Evolutionary conservation across 1,284 basidiomycete species (phyloP), one percentile per base, ranked within the genome.

Genomic region (Ustilago tritici): DNA sequence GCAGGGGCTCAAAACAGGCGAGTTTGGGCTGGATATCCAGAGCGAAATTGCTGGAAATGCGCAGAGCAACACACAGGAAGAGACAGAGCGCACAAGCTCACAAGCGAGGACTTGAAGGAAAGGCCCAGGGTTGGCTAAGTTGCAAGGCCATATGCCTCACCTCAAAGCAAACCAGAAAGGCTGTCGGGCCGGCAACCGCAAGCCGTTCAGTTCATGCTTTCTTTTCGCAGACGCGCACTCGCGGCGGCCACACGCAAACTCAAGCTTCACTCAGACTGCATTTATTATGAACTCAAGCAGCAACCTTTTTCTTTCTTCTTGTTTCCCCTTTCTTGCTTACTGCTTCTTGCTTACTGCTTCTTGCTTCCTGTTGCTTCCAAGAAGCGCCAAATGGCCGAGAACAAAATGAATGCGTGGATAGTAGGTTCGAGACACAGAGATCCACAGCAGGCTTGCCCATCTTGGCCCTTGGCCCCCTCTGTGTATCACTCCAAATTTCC

Each of bases 21-120:
- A 64, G 52, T 54, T 54, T 54, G 23, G 55, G 4, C 40, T 28
- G 23, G 43, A 46, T 31, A 50, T 50, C 38, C 23, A 46, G 19
- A 23, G 63, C 46, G 64, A 72, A 72, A 38, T 53, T 66, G 64
- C 60, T 66, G 56, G 64, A 66, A 65, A 35, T 50, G 49, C 49
- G 49, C 41, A 46, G n/a, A n/a, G 15, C 38, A 19, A 31, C 38
- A 32, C 23, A 28, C 23, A 28, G 3, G 23, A 3, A 28, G 23
- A 28, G 23, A 28, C 23, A 38, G 36, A 38, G 14, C 36, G 36
- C 43, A 46, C 43, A 46, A 19, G 43, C 43, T 52, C 64, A 43
- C 59, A 70, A 65, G 63, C 62, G 68, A 70, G 58, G 35, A 46
- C 49, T 62, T 10, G 17, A 46, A 38, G 36, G 36, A 11, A 15